Conservation (phyloP, 345 rosid species). For the Trapa incisa region DNA sequence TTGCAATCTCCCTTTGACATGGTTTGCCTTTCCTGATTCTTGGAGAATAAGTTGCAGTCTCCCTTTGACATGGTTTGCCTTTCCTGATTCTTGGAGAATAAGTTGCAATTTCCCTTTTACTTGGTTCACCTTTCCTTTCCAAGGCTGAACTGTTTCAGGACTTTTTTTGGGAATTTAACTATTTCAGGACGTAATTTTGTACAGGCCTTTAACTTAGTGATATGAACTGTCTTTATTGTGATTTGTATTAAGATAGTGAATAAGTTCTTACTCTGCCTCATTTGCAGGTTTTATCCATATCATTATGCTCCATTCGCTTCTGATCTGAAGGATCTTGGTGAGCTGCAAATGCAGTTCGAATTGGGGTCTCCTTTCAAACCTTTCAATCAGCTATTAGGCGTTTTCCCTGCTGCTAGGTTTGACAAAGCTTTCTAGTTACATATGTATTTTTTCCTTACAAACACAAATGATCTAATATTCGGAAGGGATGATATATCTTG, state of each 20-base stretch:
- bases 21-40: neutral
- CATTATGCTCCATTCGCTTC: slow-evolving; percentile 99
- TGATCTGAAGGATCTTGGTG: slow-evolving; percentile 68
- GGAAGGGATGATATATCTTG: slow-evolving; percentile 7
- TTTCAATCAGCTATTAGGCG: slow-evolving; percentile 85
- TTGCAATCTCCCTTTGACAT: neutral
- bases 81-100: neutral
- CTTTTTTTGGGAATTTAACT: neutral
- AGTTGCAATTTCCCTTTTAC: neutral
- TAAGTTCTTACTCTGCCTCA: neutral
- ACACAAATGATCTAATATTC: neutral
- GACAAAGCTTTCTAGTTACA: slow-evolving; percentile 2
- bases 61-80: neutral
- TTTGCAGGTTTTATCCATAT: slow-evolving; percentile 84
- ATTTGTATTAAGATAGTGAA: neutral
- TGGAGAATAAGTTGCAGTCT: neutral
- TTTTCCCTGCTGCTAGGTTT: slow-evolving; percentile 93
- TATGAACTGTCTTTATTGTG: neutral
- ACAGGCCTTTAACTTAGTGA: neutral
- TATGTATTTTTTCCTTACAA: neutral
- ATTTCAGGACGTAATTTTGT: neutral
- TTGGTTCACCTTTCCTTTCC: neutral
- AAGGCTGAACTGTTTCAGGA: no score
- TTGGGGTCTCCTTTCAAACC: slow-evolving; percentile 81
- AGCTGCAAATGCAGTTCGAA: slow-evolving; percentile 57